Evolutionary conservation across 23 red algal genomes (phyloP).

Genomic region (Gracilaria vermiculophylla): DNA sequence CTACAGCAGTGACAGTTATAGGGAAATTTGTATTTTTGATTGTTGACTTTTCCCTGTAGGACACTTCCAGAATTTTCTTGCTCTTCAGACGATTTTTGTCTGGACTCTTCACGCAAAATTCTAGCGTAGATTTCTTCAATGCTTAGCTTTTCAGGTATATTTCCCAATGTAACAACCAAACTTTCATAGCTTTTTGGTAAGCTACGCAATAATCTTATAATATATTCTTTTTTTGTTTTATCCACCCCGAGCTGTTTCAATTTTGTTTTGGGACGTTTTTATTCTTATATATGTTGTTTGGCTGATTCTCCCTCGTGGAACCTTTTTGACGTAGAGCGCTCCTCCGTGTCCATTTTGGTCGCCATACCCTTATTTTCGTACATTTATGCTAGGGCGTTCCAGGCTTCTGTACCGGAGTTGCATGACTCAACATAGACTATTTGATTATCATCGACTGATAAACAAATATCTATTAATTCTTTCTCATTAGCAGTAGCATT

Average conservation of each 20-base stretch:
- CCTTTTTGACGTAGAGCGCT: not conserved
- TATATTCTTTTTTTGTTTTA: not conserved
- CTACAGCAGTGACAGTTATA: not conserved
- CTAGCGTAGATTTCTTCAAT: not conserved
- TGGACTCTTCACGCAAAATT: not conserved
- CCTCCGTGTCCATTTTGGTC: not conserved
- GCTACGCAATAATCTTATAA: not conserved
- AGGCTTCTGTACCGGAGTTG: not conserved
- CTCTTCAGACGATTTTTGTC: not conserved
- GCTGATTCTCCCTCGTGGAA: not conserved
- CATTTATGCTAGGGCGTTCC: not conserved
- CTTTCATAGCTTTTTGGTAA: slow-evolving; percentile 5
- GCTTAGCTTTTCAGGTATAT: not conserved
- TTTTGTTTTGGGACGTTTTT: not conserved
- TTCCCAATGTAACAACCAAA: not conserved
- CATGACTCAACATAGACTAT: not conserved
- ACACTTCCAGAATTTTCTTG: not conserved
- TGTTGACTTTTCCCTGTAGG: too few relatives aligned
- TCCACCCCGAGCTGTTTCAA: not conserved
- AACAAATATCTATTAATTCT: not conserved
- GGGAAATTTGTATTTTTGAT: not conserved
- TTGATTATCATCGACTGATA: not conserved
- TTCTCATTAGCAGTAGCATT: not conserved
- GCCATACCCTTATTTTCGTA: not conserved
- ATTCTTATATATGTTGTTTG: not conserved